Evolutionary conservation across 306 rosid species (phyloP), one percentile per base, ranked within the genome.

Genomic region (Abrus precatorius): DNA sequence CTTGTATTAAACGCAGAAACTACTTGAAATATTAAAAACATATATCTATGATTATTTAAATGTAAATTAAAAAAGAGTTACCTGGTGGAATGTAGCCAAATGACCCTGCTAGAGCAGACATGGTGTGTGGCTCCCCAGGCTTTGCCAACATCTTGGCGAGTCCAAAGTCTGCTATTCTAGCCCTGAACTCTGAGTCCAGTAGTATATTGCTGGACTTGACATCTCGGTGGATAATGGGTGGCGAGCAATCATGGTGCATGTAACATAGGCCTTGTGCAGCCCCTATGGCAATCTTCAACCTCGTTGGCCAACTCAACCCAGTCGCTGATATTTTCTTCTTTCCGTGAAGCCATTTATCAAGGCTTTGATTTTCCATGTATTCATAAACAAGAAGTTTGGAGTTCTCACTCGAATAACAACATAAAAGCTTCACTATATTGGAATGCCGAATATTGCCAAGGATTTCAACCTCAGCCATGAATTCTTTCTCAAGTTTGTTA

Each of bases 51-150:
- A 20, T 20, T 20, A 20, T 20, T 20, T 20, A 20, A 20, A 20
- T 20, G 20, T 20, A 20, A 20, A 20, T 20, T 20, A 20, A 20
- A 20, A 20, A 20, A 20, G 20, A 20, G 20, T 20, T 85, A 95
- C 99, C 99, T 49, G 98, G 99, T 63, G 99, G 94, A 2, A 93
- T 88, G 83, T 93, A 95, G 34, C 99, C 99, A 6, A 88, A 87
- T 44, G 99, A 84, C 65, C 99, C 99, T 14, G 97, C 99, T 80
- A 95, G 50, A 69, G 69, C 77, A 8, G 96, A 88, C 69, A 89
- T 75, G 1, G 89, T 79, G 73, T 83, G 78, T 28, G 69, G 80
- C 61, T 88, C 93, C 50, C 90, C 97, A 9, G 79, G 80, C 84
- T 86, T 88, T 20, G 73, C 79, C 82, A 91, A 75, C 48, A 90